Base-by-base conservation (phyloP, 2,329 filamentous ascomycete genomes). In the Coniochaeta ligniaria region DNA sequence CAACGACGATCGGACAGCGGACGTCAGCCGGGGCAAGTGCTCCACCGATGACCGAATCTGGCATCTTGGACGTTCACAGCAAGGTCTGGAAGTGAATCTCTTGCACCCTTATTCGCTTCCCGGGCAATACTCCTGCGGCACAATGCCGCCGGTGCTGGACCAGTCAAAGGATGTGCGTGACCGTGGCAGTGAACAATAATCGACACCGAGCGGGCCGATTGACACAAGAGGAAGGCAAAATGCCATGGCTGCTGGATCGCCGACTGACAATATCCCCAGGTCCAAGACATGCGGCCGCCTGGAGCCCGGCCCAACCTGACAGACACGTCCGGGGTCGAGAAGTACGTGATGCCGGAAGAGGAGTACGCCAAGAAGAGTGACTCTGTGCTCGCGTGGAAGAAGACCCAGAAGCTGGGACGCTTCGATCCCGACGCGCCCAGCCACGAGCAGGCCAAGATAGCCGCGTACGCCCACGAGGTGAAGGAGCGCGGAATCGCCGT, bases 301-400 rank as follows among this genome's bases (percentile, higher is more conserved):
- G 83, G 84, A 57, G 85, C 88, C 64, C 87, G 90, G 64, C 86
- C 85, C 63, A 93, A 97, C 75, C 92, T 90, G 76, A 89, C 84
- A 66, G 93, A 96, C 76, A 83, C 90, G 52, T 89, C 89, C 50
- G 82, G 85, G 11, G 92, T 97, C 6, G 86, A 92, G 60, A 97
- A 97, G 78, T 98, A 95, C 74, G 85, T 89, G 64, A 89, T 99
- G 82, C 91, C 92, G n/a, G 80, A 83, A 59, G 83, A 88, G 57
- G 89, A 93, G 70, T 99, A 99, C 76, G 92, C 92, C 72, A 85
- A 86, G 69, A 92, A 93, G 70, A 80, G 86, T 50, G 91, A 97
- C 75, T 94, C 90, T 3, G 95, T 99, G 16, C 83, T 97, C 26
- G 91, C 93, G 6, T 98, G 92, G 92, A 99, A 99, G 77, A 94